Evolutionary conservation across 768 basidiomycete genomes (phyloP), one percentile per base, ranked within the genome.

Genomic region (Tulasnella sp.): DNA sequence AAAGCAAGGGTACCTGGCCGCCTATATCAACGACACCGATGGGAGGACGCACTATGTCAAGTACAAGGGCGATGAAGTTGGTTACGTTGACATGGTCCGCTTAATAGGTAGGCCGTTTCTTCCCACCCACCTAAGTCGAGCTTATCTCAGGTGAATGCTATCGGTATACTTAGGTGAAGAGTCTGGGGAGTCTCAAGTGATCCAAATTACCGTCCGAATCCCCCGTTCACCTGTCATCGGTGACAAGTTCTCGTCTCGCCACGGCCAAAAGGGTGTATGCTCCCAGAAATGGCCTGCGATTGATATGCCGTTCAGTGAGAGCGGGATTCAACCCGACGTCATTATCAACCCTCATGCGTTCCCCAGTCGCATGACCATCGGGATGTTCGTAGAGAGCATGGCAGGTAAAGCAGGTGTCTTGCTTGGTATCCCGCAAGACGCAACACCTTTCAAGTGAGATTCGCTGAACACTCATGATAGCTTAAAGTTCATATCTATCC

Each of bases 301-400:
- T 63, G 96, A 99, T 68, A 97, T 99, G 96, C 96, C 96, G 12
- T 98, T 99, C 77, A 84, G 83, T 64, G 96, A 99, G 73, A 94
- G 89, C 58, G 96, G 96, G 14, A 92, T 99, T 78, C 94, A 97
- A 69, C 96, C 96, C 1, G 96, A 99, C 70, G 81, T 99, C 49
- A 98, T 99, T 69, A 98, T 99, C 74, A 99, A 99, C 71, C 96
- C 96, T 34, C 96, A 99, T 68, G 96, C 96, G 14, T 99, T 99
- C 76, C 96, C 96, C 2, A 87, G 84, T 75, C 88, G 96, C 63
- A 99, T 99, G 96, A 99, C 96, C 1, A 99, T 99, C 64, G 96
- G 96, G 59, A 99, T 99, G 96, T 83, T 99, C 68, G 91, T 99
- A 58, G 96, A 99, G 75, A 94, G 90, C 70, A 83, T 98, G 82